A percentile compares a stretch with the other conserved stretches of the same genome.
phyloP scores from a whole-genome alignment of 257 asterid species.

The Solanum lignicaule region DNA sequence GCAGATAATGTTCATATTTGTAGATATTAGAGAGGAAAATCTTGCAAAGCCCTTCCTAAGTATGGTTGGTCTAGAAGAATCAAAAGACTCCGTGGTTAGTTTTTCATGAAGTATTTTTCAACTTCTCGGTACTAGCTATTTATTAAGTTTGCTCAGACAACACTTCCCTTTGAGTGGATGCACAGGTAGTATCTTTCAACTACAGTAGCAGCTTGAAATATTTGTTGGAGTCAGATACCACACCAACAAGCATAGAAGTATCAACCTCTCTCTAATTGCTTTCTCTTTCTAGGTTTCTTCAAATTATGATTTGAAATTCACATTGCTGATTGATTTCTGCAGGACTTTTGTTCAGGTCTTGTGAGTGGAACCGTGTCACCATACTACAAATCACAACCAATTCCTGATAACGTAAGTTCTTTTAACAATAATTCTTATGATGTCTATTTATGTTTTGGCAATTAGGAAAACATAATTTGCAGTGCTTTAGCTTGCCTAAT shows the following conservation, averaged over 20 bases:
- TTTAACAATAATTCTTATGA: neutral
- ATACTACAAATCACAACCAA: slow-evolving; percentile 73
- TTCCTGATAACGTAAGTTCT: slow-evolving; percentile 65
- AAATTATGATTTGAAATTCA: neutral
- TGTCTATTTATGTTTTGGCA: neutral
- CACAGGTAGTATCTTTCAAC: slow-evolving; percentile 62
- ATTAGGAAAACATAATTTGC: neutral
- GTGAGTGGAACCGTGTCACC: slow-evolving; percentile 42
- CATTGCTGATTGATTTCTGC: slow-evolving; percentile 15
- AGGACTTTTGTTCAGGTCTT: slow-evolving; percentile 70
- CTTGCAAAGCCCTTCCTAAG: slow-evolving; percentile 91
- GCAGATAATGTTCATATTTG: slow-evolving; percentile 77
- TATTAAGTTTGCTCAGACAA: neutral
- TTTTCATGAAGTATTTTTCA: slow-evolving; percentile 3
- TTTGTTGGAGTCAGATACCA: slow-evolving; percentile 53
- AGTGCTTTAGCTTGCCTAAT: neutral
- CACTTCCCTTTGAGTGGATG: neutral
- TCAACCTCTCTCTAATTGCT: neutral
- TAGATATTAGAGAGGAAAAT: slow-evolving; percentile 65
- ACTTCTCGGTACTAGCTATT: neutral
- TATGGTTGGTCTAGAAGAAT: slow-evolving; percentile 80
- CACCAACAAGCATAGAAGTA: slow-evolving; percentile 60
- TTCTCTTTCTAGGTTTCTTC: slow-evolving; percentile 5
- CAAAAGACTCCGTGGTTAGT: slow-evolving; percentile 44
- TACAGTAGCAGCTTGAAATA: slow-evolving; percentile 51